Evolutionary conservation across 2,329 filamentous ascomycete species (phyloP).

Genomic region (Exophiala sp.): DNA sequence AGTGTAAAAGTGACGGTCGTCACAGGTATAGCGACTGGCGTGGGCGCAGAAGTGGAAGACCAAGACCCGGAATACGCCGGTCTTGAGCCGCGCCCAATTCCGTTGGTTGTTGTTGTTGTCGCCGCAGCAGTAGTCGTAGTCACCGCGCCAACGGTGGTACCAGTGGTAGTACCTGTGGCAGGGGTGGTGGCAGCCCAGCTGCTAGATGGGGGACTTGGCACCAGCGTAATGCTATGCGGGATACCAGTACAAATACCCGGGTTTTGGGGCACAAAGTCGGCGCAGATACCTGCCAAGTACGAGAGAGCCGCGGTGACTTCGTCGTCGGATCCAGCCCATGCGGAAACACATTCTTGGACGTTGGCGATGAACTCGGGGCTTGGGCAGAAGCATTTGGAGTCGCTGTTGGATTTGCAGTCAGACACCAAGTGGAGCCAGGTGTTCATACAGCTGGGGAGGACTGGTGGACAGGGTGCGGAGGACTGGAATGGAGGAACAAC

Average conservation of each 20-base stretch:
- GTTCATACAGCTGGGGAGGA: constrained; percentile 86
- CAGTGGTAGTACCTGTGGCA: not conserved
- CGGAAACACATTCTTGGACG: constrained; percentile 76
- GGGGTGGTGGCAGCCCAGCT: not conserved
- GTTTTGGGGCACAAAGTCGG: constrained; percentile 59
- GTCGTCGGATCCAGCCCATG: constrained; percentile 65
- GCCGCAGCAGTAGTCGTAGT: constrained; percentile 49
- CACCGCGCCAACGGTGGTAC: constrained; percentile 32
- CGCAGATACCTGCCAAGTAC: constrained; percentile 92
- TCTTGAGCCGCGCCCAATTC: constrained; percentile 17
- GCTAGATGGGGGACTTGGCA: constrained; percentile 50
- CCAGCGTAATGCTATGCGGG: constrained; percentile 57
- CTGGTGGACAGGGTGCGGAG: constrained; percentile 53
- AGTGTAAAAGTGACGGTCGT: constrained; percentile 42
- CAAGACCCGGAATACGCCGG: constrained; percentile 13
- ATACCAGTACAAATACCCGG: constrained; percentile 79
- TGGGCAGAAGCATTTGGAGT: constrained; percentile 83
- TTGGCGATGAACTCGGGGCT: constrained; percentile 69
- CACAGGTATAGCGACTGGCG: constrained; percentile 11
- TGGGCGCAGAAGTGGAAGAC: constrained; percentile 1
- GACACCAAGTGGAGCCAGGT: constrained; percentile 72
- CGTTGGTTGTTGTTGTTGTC: constrained; percentile 34
- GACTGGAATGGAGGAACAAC: constrained; percentile 4
- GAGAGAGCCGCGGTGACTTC: constrained; percentile 68
- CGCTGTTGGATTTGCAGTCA: constrained; percentile 78